Base-by-base conservation (phyloP, 306 rosid species). In the Mucuna pruriens region DNA sequence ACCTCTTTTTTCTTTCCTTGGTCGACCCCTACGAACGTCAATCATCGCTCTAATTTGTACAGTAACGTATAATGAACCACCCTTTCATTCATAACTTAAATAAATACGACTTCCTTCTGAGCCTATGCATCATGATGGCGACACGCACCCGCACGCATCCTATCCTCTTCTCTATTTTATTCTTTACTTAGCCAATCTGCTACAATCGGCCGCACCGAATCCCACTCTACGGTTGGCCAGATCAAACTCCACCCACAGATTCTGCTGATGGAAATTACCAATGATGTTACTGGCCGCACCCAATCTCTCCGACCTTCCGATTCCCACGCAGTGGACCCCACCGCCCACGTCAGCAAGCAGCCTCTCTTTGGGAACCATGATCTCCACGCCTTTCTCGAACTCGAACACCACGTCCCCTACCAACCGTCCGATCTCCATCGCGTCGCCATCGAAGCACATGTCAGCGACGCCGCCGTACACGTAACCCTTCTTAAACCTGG, bases 221-320 rank as follows among this genome's bases (percentile, higher is more conserved):
- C 99, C 99, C 0, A 95, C 76, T 71, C 93, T 87, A 0, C 77
- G 91, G 68, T 84, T 86, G 0, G 69, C 84, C 1, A 93, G 46
- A 84, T 95, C 99, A 38, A 90, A 95, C 52, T 95, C 99, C 20
- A 95, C 94, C 99, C 99, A 95, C 1, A 80, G 78, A 84, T 90
- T 91, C 38, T 89, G 95, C 71, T 95, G 99, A 71, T 95, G 98
- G 23, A 90, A 45, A 66, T 91, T 95, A 0, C 99, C 99, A 1
- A 95, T 89, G 22, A 95, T 90, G 80, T 91, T 95, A n/a, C 93
- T 85, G 6, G 88, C 90, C 4, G 90, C 85, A 17, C 99, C 97
- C 16, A 95, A 79, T 90, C 84, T 80, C 4, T 62, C 91, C 0
- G 99, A 91, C 84, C 91, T 92, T 33, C 99, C 99, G 6, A 95